These are phyloP conservation scores for Chytriomyces sp. DNA, from an alignment of 192 early-diverging fungal species.

Conservation along the genomic window DNA sequence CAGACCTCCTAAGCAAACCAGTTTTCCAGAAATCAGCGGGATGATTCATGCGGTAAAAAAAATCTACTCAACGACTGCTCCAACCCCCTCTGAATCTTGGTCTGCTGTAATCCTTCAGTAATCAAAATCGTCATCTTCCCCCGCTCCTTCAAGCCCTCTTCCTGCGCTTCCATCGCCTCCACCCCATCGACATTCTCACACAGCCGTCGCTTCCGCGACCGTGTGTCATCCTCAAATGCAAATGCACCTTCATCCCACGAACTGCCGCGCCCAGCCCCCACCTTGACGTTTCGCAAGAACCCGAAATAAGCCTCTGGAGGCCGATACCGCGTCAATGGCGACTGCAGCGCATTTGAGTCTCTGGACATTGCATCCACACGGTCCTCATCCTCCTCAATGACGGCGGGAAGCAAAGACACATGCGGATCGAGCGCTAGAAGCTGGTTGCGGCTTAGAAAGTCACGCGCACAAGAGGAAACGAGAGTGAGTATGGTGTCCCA, in stretches of 20 bases:
- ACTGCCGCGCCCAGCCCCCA: not conserved
- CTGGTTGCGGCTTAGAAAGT: not conserved
- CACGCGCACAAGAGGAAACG: not conserved
- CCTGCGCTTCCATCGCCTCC: too few species aligned
- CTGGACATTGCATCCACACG: not conserved
- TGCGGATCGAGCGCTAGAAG: not conserved
- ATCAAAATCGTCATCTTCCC: too few species aligned
- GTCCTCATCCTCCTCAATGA: not conserved
- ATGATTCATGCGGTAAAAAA: conserved; percentile 12
- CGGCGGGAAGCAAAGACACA: not conserved
- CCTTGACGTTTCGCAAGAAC: not conserved
- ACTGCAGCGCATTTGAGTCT: not conserved
- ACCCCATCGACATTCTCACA: too few species aligned
- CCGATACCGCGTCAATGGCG: not conserved
- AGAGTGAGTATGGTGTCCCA: not conserved
- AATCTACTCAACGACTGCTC: not conserved
- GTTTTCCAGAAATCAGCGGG: too few species aligned
- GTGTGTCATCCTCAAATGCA: too few species aligned
- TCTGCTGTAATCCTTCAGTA: too few species aligned
- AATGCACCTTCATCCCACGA: conserved; percentile 13
- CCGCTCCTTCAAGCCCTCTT: too few species aligned
- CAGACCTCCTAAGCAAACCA: too few species aligned
- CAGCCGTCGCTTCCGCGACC: too few species aligned
- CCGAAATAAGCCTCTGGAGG: conserved; percentile 3
- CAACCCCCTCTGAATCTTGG: too few species aligned